Evolutionary conservation across 768 basidiomycete species (phyloP).

Genomic region (Vararia minispora): DNA sequence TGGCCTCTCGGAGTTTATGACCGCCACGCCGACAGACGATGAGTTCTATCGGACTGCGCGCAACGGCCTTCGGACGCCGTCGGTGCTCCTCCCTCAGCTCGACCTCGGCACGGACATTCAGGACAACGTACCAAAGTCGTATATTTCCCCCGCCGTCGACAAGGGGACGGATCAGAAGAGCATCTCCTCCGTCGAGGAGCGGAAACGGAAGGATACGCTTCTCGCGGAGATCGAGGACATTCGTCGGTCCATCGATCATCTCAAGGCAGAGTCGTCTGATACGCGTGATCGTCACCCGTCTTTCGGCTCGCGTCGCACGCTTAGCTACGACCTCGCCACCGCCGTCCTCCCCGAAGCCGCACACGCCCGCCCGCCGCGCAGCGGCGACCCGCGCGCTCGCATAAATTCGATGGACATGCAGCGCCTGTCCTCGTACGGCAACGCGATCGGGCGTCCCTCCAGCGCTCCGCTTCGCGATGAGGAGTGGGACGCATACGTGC

Average conservation of each 20-base stretch:
- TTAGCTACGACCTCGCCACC: conserved; percentile 53
- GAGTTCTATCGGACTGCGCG: conserved; percentile 43
- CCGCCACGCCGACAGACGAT: conserved; percentile 49
- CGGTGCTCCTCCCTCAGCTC: conserved; percentile 52
- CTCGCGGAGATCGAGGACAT: conserved; percentile 72
- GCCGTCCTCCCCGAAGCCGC: conserved; percentile 35
- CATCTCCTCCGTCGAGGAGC: conserved; percentile 31
- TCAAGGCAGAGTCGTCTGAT: conserved; percentile 56
- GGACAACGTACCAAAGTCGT: conserved; percentile 61
- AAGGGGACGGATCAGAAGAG: conserved; percentile 19
- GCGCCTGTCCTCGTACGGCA: conserved; percentile 31
- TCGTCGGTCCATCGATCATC: conserved; percentile 64
- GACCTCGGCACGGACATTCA: conserved; percentile 70
- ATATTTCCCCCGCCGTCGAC: conserved; percentile 34
- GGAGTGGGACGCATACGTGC: conserved; percentile 84
- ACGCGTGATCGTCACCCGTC: conserved; percentile 51
- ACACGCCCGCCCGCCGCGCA: conserved; percentile 62
- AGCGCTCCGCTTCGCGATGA: conserved; percentile 63
- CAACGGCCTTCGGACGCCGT: conserved; percentile 30
- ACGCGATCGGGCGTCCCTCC: conserved; percentile 54
- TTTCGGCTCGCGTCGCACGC: conserved; percentile 52
- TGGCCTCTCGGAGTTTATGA: conserved; percentile 64
- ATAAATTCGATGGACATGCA: conserved; percentile 67
- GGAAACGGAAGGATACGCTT: conserved; percentile 60
- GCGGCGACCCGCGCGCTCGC: conserved; percentile 54